These are phyloP conservation scores for Fulvia fulva DNA, from an alignment of 2,329 filamentous ascomycete genomes.

Conservation along the genomic window DNA sequence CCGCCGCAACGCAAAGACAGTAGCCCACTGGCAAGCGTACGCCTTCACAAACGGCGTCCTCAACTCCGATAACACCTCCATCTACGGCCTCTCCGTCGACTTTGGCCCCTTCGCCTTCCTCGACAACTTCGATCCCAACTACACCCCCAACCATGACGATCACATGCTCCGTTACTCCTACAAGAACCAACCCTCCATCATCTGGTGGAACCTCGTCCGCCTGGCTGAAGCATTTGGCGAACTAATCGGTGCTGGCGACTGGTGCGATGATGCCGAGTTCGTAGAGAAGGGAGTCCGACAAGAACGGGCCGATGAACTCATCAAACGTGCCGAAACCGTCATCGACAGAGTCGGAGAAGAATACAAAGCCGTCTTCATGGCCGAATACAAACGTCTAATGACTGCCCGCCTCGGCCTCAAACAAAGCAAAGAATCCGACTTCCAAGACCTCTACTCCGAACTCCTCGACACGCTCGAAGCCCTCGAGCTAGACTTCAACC, in stretches of 20 bases:
- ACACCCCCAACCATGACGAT: slow-evolving; percentile 97
- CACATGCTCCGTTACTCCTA: slow-evolving; percentile 83
- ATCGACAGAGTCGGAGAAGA: slow-evolving; percentile 81
- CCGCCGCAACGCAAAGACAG: slow-evolving; percentile 78
- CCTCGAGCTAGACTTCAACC: slow-evolving; percentile 85
- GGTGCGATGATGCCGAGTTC: slow-evolving; percentile 69
- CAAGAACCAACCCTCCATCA: slow-evolving; percentile 88
- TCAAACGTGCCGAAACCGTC: slow-evolving; percentile 75
- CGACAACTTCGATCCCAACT: slow-evolving; percentile 90
- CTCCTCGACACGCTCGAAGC: slow-evolving; percentile 76
- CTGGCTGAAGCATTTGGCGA: slow-evolving; percentile 87
- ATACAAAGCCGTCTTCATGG: slow-evolving; percentile 79
- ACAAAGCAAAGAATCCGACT: slow-evolving; percentile 66
- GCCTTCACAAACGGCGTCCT: slow-evolving; percentile 99
- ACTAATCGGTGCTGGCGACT: slow-evolving; percentile 70
- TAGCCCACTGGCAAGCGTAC: slow-evolving; percentile 94
- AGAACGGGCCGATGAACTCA: slow-evolving; percentile 64
- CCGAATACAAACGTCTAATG: slow-evolving; percentile 89
- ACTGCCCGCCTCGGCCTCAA: slow-evolving; percentile 71
- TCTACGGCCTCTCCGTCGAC: slow-evolving; percentile 84
- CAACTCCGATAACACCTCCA: slow-evolving; percentile 95
- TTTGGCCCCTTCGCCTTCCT: slow-evolving; percentile 97
- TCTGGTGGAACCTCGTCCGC: slow-evolving; percentile 97
- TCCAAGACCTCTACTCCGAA: slow-evolving; percentile 75
- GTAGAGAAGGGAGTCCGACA: slow-evolving; percentile 67